A percentile compares a stretch with the other conserved stretches of the same genome.
These are phyloP conservation scores for Irpex sp. DNA, from an alignment of 1,284 basidiomycete species.

Conservation along the genomic window DNA sequence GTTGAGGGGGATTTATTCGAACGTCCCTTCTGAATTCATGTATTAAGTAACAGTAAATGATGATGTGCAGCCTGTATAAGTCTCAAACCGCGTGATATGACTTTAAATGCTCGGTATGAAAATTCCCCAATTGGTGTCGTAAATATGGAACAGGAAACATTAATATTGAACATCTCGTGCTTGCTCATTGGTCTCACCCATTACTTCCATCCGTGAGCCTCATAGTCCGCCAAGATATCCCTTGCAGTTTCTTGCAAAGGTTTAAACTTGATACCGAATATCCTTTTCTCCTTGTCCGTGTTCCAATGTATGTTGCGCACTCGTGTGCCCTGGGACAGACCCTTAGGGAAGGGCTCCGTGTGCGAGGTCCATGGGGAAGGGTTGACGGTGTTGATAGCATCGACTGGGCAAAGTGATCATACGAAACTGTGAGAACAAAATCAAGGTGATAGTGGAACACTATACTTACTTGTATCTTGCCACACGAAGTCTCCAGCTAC, in stretches of 20 bases:
- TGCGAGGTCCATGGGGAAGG: neutral
- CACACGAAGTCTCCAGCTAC: neutral
- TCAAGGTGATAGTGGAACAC: neutral
- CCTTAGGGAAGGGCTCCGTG: neutral
- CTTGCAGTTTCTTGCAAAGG: constrained; percentile 33
- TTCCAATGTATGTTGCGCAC: constrained; percentile 21
- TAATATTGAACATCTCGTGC: neutral
- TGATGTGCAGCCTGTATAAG: too few relatives aligned
- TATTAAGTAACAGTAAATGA: too few relatives aligned
- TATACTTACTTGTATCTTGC: neutral
- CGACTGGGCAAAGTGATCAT: neutral
- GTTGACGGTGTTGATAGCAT: neutral
- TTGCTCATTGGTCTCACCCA: neutral
- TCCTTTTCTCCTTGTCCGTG: constrained; percentile 30
- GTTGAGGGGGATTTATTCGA: too few relatives aligned
- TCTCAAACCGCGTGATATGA: too few relatives aligned
- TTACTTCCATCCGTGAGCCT: constrained; percentile 31
- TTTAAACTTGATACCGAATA: constrained; percentile 43
- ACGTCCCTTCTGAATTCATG: too few relatives aligned
- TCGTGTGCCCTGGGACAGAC: neutral
- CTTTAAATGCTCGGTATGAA: too few relatives aligned
- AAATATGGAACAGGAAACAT: too few relatives aligned
- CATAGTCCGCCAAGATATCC: constrained; percentile 37
- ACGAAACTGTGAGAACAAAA: neutral
- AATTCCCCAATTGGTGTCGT: too few relatives aligned